Percentiles rank a stretch among this genome's conserved stretches.
phyloP scores from a whole-genome alignment of 441 rosid species.

The Erodium texanum region DNA sequence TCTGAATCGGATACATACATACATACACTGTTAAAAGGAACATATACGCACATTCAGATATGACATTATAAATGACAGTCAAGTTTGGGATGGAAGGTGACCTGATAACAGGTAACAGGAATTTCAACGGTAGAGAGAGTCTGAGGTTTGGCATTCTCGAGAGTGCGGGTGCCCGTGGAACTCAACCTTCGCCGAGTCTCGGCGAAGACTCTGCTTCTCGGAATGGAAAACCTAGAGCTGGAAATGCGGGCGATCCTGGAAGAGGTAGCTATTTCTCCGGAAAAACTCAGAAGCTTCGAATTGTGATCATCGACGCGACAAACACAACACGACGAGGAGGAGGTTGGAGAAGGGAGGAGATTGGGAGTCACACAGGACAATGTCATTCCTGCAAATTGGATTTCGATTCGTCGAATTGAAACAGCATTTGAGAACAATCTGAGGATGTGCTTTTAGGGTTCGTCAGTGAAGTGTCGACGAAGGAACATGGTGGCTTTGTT shows the following conservation, averaged over 20 bases:
- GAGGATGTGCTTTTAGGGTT: neutral
- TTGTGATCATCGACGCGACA: slow-evolving; percentile 3
- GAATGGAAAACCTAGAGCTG: slow-evolving; percentile 12
- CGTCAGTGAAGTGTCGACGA: neutral
- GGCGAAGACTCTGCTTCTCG: slow-evolving; percentile 2
- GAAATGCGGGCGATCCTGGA: neutral
- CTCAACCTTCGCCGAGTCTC: slow-evolving; percentile 22
- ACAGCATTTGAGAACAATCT: neutral
- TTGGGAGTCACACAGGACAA: neutral
- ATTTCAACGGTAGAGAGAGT: slow-evolving; percentile 40
- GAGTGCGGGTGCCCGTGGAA: slow-evolving; percentile 38
- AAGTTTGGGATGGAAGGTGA: slow-evolving; percentile 9
- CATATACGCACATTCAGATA: neutral
- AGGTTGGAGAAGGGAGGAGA: neutral
- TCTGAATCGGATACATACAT: neutral
- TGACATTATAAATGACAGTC: neutral
- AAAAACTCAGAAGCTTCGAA: neutral
- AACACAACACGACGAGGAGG: neutral
- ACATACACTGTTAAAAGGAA: neutral
- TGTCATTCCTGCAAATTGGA: slow-evolving; percentile 1
- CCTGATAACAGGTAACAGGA: slow-evolving; percentile 88
- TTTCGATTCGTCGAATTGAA: neutral
- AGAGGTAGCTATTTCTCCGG: neutral
- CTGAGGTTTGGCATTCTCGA: slow-evolving; percentile 35
- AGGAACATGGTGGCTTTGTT: neutral